These are phyloP conservation scores for Penicillium sp. DNA, from an alignment of 2,329 filamentous ascomycete species.

Conservation along the genomic window DNA sequence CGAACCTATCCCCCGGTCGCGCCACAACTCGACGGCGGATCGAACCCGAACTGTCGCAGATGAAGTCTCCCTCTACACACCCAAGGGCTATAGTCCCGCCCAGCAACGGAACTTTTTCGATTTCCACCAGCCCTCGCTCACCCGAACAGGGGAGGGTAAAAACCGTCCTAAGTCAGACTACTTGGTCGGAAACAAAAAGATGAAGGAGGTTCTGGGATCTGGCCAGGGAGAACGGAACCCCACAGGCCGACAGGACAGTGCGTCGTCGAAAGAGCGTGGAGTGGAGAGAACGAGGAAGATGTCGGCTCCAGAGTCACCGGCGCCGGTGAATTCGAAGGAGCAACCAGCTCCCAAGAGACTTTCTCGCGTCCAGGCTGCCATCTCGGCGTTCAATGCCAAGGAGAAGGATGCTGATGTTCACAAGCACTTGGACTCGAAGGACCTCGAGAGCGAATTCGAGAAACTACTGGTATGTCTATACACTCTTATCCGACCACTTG, in stretches of 20 bases:
- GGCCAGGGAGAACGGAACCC: slow-evolving; percentile 22
- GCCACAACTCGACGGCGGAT: slow-evolving; percentile 39
- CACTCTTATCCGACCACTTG: neutral
- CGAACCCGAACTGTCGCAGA: slow-evolving; percentile 46
- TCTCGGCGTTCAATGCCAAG: slow-evolving; percentile 57
- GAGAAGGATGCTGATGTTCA: slow-evolving; percentile 43
- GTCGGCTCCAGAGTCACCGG: slow-evolving; percentile 34
- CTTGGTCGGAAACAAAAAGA: slow-evolving; percentile 39
- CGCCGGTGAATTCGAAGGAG: slow-evolving; percentile 21
- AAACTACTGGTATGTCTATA: slow-evolving; percentile 51
- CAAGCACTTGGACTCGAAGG: slow-evolving; percentile 46
- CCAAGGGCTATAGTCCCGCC: slow-evolving; percentile 54
- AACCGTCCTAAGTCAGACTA: slow-evolving; percentile 50
- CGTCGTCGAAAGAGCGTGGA: slow-evolving; percentile 16
- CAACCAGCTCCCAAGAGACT: slow-evolving; percentile 43
- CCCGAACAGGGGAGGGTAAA: slow-evolving; percentile 37
- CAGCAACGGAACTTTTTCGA: slow-evolving; percentile 58
- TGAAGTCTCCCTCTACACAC: slow-evolving; percentile 55
- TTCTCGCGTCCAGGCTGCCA: slow-evolving; percentile 57
- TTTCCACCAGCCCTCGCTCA: slow-evolving; percentile 44
- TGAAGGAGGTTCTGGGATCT: slow-evolving; percentile 32
- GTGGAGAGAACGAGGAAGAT: slow-evolving; percentile 23
- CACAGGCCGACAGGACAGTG: slow-evolving; percentile 11
- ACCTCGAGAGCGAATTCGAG: slow-evolving; percentile 59
- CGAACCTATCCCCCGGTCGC: slow-evolving; percentile 29